Evolutionary conservation across 2,329 filamentous ascomycete genomes (phyloP), one percentile per base, ranked within the genome.

Genomic region (Aspergillus nomiae): DNA sequence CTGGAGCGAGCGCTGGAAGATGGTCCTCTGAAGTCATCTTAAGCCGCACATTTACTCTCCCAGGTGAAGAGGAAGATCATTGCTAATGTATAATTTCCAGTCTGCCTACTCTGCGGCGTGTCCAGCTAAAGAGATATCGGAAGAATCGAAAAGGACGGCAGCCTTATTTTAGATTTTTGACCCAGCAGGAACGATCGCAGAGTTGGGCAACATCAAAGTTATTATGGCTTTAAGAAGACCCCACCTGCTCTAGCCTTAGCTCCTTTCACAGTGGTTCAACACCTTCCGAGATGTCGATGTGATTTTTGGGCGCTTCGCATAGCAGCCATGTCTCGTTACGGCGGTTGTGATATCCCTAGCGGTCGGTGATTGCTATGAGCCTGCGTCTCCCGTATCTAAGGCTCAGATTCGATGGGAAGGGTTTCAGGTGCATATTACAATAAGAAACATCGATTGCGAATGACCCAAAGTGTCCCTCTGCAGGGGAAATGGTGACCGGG

Each of bases 1-100:
- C 64, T 61, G 74, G 74, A 34, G 74, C 74, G 32, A 77, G 65
- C 14, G 68, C 57, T 58, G 69, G 70, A 51, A 76, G 73, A 12
- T 67, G 62, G 38, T 71, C 66, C 32, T 68, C 66, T 14, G 63
- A 54, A 26, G 63, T 60, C 69, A 71, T 71, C 24, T 62, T 59
- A 14, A 36, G 38, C 26, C 26, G n/a, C 30, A 38, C 14, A 34
- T 45, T 34, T 58, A 38, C 46, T 26, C 48, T 26, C 11, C 12
- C 26, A 36, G 26, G 34, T 34, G 16, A 51, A 38, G 45, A 4
- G 43, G 53, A 32, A 30, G 32, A 55, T 21, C 58, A 54, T 59
- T 19, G 32, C 41, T 32, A 36, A 32, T 28, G 41, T 48, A 34
- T 46, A 14, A 30, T 21, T 21, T 11, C n/a, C 16, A 51, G 14